These are phyloP conservation scores for Lepiota brunneoincarnata DNA, from an alignment of 768 basidiomycete genomes.

Conservation along the genomic window DNA sequence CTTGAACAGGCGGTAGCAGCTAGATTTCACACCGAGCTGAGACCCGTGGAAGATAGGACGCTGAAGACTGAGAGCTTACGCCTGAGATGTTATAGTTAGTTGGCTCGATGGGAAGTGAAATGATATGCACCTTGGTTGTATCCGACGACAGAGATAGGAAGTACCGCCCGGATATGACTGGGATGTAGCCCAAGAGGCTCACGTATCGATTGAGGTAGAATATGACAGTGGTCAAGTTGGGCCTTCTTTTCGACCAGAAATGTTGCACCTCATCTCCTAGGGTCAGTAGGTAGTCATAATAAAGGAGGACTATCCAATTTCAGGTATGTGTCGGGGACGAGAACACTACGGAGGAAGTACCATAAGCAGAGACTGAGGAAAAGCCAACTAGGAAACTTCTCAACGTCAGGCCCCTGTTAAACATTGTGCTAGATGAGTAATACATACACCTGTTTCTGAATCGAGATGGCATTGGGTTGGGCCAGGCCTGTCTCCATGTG, in stretches of 20 bases:
- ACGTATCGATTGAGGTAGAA: conserved; percentile 47
- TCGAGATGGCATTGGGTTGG: neutral
- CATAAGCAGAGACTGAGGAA: conserved; percentile 4
- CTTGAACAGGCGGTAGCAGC: conserved; percentile 15
- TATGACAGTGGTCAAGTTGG: conserved; percentile 33
- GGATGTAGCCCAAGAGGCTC: conserved; percentile 34
- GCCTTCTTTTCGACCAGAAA: conserved; percentile 36
- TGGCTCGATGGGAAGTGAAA: neutral
- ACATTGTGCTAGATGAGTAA: neutral
- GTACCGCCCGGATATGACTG: conserved; percentile 33
- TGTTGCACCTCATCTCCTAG: conserved; percentile 37
- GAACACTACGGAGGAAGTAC: neutral
- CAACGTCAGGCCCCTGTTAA: neutral
- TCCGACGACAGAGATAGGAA: conserved; percentile 15
- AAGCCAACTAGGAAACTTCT: neutral
- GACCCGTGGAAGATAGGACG: neutral
- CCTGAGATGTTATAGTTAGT: neutral
- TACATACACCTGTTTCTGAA: conserved; percentile 7
- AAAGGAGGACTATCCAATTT: conserved; percentile 30
- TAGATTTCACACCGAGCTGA: conserved; percentile 2
- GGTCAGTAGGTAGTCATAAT: conserved; percentile 52
- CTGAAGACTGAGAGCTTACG: neutral
- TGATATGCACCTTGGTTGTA: neutral
- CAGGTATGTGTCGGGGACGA: neutral
- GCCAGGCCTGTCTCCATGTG: neutral